phyloP scores from a whole-genome alignment of 2,329 filamentous ascomycete genomes.

The Aphanoascus verrucosus region DNA sequence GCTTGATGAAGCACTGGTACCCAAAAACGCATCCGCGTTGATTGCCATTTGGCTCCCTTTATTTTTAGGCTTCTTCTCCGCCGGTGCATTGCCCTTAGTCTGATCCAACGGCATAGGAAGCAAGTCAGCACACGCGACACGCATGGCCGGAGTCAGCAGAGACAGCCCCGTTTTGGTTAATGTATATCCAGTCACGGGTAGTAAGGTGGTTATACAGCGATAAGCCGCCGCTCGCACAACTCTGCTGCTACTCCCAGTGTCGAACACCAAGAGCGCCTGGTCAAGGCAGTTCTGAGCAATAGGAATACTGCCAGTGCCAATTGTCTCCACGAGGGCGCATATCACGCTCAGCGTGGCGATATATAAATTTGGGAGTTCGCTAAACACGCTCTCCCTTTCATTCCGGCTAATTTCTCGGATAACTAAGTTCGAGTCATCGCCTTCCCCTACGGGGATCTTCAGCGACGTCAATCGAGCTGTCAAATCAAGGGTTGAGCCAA shows the following conservation, averaged over 20 bases:
- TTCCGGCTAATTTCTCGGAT: slow-evolving; percentile 66
- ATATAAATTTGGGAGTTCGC: slow-evolving; percentile 63
- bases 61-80: slow-evolving; percentile 22
- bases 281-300: slow-evolving; percentile 57
- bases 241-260: slow-evolving; percentile 39
- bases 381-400: slow-evolving; percentile 70
- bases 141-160: slow-evolving; percentile 52
- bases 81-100: slow-evolving; percentile 28
- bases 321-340: slow-evolving; percentile 45
- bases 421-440: slow-evolving; percentile 40
- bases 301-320: slow-evolving; percentile 49
- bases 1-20: slow-evolving; percentile 29
- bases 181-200: slow-evolving; percentile 54
- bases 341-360: slow-evolving; percentile 57
- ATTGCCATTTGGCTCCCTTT: slow-evolving; percentile 38
- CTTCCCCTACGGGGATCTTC: slow-evolving; percentile 39
- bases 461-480: slow-evolving; percentile 60
- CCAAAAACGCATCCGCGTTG: slow-evolving; percentile 65
- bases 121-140: slow-evolving; percentile 63
- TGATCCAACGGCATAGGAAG: slow-evolving; percentile 34
- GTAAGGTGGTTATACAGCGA: slow-evolving; percentile 44
- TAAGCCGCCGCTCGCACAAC: slow-evolving; percentile 54
- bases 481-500: slow-evolving; percentile 59
- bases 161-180: slow-evolving; percentile 56
- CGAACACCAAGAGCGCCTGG: slow-evolving; percentile 61